phyloP scores from a whole-genome alignment of 176 grass and related monocot genomes.

The Cenchrus americanus region DNA sequence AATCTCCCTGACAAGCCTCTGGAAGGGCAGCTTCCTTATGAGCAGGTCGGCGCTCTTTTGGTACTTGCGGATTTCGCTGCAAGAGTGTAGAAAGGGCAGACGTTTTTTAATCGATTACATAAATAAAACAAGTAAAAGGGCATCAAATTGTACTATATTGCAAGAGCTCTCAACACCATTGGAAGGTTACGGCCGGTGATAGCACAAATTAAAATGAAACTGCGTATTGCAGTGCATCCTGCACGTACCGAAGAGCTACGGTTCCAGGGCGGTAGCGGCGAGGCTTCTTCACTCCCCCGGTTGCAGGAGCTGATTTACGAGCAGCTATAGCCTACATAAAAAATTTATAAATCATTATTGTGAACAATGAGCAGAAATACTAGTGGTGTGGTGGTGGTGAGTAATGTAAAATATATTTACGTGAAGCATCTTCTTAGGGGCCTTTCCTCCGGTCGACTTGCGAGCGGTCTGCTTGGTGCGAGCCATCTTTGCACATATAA shows the following conservation, averaged over 20 bases:
- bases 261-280: conserved; percentile 48
- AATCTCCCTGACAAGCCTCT: conserved; percentile 60
- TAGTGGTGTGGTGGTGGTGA: too few species aligned
- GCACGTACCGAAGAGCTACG: conserved; percentile 40
- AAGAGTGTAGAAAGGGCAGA: too few species aligned
- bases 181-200: too few species aligned
- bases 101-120: too few species aligned
- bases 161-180: too few species aligned
- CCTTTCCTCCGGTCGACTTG: background rate
- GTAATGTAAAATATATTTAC: background rate
- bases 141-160: too few species aligned
- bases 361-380: too few species aligned
- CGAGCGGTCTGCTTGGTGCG: conserved; percentile 15
- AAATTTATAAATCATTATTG: too few species aligned
- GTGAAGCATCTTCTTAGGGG: background rate
- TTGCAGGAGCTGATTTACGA: conserved; percentile 49
- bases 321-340: conserved; percentile 11
- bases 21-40: conserved; percentile 56
- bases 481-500: background rate
- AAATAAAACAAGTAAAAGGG: too few species aligned
- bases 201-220: too few species aligned
- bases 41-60: conserved; percentile 96
- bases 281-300: conserved; percentile 58
- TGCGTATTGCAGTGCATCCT: too few species aligned
- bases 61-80: conserved; percentile 79